Evolutionary conservation across 176 grass and related monocot species (phyloP), one percentile per base, ranked within the genome.

Genomic region (Aegilops tauschii): DNA sequence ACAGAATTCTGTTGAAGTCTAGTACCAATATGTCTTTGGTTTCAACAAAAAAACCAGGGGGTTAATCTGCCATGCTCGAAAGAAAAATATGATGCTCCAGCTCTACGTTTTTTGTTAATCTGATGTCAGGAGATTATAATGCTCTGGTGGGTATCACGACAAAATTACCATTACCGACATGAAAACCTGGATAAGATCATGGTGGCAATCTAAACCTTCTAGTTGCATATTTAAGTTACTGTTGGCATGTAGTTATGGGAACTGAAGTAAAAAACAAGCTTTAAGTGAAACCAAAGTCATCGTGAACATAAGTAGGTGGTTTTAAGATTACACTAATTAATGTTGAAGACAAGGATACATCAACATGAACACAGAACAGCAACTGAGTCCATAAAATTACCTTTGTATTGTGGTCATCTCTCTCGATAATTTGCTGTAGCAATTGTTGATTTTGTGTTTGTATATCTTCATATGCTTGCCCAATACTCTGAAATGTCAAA

Each of bases 381-480:
- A 65, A 39, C 65, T 66, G 18, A 84, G 70, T 44, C 37, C 74
- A 90, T 45, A 69, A 37, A 81, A 76, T 80, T 69, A 98, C 96
- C 93, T 98, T 98, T 12, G 90, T 94, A 85, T 98, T 98, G 71
- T 96, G 88, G 89, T 98, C 92, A 85, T 98, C 96, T 94, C 96
- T 95, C 76, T 98, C 96, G 23, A 88, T 91, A 77, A 98, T 95
- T 87, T 98, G 96, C 58, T 94, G 93, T 71, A 98, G 69, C 37
- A 98, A 87, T 49, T 95, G 96, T 84, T 96, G 93, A 86, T 98
- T 98, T 80, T 98, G 96, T 64, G 92, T 85, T 79, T 94, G 92
- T 82, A 98, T 91, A 68, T 94, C 96, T 90, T 90, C 90, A 21
- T 98, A 95, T 79, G 96, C 91, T 88, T 94, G 90, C 3, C 88